Conservation (phyloP, 352 stramenopile species). For the Thalassiosira livingstoniorum region DNA sequence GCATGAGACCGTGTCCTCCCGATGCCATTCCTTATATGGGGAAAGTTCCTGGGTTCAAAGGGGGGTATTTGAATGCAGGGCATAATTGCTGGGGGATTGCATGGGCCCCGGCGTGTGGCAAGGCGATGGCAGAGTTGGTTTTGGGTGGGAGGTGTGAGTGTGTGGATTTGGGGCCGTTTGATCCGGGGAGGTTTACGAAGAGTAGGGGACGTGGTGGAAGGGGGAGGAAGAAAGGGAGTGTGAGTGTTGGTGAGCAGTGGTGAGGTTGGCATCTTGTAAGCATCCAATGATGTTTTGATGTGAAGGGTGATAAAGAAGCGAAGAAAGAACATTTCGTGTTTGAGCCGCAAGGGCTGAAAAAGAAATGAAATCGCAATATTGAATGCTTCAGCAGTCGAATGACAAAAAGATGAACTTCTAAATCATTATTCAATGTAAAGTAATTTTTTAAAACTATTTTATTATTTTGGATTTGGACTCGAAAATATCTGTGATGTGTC, state of each 20-base stretch:
- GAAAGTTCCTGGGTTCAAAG: constrained; percentile 73
- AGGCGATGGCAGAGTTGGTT: constrained; percentile 87
- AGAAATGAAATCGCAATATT: too few relatives aligned
- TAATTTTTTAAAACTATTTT: too few relatives aligned
- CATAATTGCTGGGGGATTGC: constrained; percentile 91
- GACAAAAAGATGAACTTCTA: too few relatives aligned
- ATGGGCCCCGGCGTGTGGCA: constrained; percentile 87
- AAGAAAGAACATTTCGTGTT: too few relatives aligned
- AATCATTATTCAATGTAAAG: too few relatives aligned
- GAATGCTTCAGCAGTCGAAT: too few relatives aligned
- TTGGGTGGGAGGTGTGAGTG: constrained; percentile 74
- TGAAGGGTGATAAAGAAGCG: too few relatives aligned
- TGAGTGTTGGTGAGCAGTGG: constrained; percentile 82
- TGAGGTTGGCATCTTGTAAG: too few relatives aligned
- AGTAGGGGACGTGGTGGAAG: constrained; percentile 45
- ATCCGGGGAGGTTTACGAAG: constrained; percentile 74
- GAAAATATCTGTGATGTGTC: too few relatives aligned
- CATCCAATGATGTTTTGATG: too few relatives aligned
- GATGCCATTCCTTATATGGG: constrained; percentile 88
- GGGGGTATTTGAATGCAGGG: constrained; percentile 87
- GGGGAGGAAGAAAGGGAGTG: constrained; percentile 70
- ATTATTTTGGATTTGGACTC: too few relatives aligned
- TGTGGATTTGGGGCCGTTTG: constrained; percentile 77
- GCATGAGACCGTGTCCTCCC: constrained; percentile 87
- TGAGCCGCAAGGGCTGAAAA: too few relatives aligned